Conservation (phyloP, 441 rosid genomes). For the Capsella rubella region DNA sequence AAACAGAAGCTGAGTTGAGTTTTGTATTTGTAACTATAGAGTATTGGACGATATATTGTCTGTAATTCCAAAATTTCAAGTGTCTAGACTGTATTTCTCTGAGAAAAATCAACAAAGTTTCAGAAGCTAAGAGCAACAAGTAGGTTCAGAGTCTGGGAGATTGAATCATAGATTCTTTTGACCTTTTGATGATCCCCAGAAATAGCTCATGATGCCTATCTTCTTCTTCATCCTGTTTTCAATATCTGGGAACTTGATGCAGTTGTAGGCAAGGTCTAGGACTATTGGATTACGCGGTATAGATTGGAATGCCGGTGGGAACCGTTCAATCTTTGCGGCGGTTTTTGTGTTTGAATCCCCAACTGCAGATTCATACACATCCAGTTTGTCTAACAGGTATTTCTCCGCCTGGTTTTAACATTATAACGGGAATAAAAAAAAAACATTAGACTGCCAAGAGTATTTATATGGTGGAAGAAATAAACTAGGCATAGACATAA, state of each 20-base stretch:
- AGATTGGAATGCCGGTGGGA: conserved; percentile 82
- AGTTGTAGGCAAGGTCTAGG: conserved; percentile 74
- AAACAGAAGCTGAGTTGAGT: conserved; percentile 15
- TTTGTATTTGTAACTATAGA: not conserved
- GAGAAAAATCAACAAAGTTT: conserved; percentile 15
- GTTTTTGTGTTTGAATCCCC: conserved; percentile 70
- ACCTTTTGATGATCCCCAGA: too few relatives aligned
- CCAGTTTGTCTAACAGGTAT: conserved; percentile 80
- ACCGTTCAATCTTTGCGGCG: conserved; percentile 70
- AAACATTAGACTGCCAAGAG: conserved; percentile 2
- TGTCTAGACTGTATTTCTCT: conserved; percentile 33
- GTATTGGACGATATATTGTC: not conserved
- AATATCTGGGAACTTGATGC: conserved; percentile 78
- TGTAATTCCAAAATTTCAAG: conserved; percentile 31
- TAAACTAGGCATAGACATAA: not conserved
- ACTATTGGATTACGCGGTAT: conserved; percentile 86
- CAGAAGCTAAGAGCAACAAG: conserved; percentile 19
- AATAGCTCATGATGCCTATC: not conserved
- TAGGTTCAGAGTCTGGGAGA: conserved; percentile 15
- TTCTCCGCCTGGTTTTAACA: conserved; percentile 61
- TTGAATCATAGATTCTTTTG: conserved; percentile 5
- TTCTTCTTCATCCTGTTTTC: conserved; percentile 60
- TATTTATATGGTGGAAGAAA: not conserved
- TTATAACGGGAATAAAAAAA: too few relatives aligned
- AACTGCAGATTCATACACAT: conserved; percentile 79